Evolutionary conservation across 2,329 filamentous ascomycete genomes (phyloP), one percentile per base, ranked within the genome.

Genomic region (Alternaria hordeiaustralica): DNA sequence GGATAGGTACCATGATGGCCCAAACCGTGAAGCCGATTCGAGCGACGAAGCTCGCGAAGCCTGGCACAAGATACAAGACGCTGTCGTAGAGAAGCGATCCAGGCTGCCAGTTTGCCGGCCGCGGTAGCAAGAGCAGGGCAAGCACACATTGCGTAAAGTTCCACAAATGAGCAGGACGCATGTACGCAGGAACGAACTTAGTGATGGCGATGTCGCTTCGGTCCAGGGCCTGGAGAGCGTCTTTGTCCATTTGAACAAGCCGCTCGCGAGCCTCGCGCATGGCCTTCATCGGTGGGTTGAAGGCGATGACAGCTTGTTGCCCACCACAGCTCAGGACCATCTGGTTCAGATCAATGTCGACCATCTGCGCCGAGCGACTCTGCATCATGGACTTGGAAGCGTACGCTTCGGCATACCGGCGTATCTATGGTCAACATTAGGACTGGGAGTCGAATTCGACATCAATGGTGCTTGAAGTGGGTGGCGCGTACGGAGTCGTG

Each of bases 341-440:
- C 67, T 85, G 79, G 36, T 84, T 79, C 61, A 93, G 85, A 30
- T 85, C 84, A 65, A 97, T 84, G 76, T 94, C 90, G 58, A 85
- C 82, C 68, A 97, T 83, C 43, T 83, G 80, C 20, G 92, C 88
- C 20, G 83, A 82, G 61, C 87, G 82, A 54, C 90, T 86, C 54
- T 85, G 81, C 63, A 82, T 79, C 8, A 85, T 74, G 15, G 89
- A 86, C 47, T 92, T 83, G 15, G 84, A 79, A 76, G 83, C 84
- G 82, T 89, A 93, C 79, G 93, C 87, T 67, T 89, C 89, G n/a
- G 96, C 87, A 80, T 94, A 97, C 75, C 91, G 86, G 61, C 87
- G 83, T 54, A 97, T 75, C 83, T 85, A 45, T 8, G 47, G 41
- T 69, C 41, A 61, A 57, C 58, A 60, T 71, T 43, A 65, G 55